Evolutionary conservation across 805 yeast species (phyloP).

Genomic region (Ogataea methanolica): DNA sequence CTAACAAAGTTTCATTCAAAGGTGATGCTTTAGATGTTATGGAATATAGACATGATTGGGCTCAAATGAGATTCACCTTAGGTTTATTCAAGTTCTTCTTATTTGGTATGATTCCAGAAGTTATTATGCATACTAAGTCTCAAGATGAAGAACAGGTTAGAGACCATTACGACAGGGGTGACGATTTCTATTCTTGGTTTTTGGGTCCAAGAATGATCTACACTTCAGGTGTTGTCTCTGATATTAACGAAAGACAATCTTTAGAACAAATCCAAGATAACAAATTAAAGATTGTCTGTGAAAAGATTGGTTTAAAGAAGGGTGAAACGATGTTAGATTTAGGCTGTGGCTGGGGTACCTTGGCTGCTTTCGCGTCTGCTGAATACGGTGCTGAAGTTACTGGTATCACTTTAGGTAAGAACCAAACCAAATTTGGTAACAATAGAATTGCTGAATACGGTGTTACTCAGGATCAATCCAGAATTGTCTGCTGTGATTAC

Average conservation of each 20-base stretch:
- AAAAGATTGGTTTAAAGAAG: conserved; percentile 66
- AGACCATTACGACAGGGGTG: conserved; percentile 95
- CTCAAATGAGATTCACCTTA: conserved; percentile 71
- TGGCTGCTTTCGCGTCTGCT: conserved; percentile 78
- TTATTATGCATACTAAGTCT: conserved; percentile 83
- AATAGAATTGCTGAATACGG: conserved; percentile 64
- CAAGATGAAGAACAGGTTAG: conserved; percentile 97
- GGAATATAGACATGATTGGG: conserved; percentile 93
- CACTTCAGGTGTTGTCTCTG: conserved; percentile 80
- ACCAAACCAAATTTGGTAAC: conserved; percentile 90
- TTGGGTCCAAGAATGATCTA: conserved; percentile 92
- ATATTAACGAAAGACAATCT: conserved; percentile 65
- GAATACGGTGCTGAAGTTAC: conserved; percentile 83
- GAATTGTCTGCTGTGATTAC: conserved; percentile 79
- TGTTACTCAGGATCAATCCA: conserved; percentile 61
- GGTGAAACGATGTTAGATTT: conserved; percentile 78
- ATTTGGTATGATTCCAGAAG: conserved; percentile 89
- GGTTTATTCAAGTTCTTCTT: conserved; percentile 75
- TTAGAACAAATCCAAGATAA: conserved; percentile 83
- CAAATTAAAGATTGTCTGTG: conserved; percentile 82
- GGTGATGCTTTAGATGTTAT: conserved; percentile 81
- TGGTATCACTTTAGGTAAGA: conserved; percentile 84
- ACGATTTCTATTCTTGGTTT: conserved; percentile 91
- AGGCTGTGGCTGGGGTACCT: conserved; percentile 97
- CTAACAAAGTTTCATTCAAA: conserved; percentile 76